Base-by-base conservation (phyloP, 768 basidiomycete genomes). In the Mycena maculata region DNA sequence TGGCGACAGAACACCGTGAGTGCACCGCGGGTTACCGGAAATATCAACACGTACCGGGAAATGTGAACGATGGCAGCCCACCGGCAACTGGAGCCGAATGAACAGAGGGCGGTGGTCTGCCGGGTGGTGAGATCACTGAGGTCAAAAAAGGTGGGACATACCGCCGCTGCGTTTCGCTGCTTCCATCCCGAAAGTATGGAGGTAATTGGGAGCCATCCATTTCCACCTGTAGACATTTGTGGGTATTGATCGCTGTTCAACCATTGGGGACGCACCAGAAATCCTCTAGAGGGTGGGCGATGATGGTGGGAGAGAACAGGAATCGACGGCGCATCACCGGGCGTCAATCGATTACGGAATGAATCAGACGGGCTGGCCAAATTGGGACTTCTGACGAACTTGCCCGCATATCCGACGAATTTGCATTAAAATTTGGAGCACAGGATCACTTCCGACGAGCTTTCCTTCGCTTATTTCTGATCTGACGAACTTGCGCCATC, bases 221-320 rank as follows among this genome's bases (percentile, higher is more conserved):
- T 56, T 25, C 39, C 10, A 47, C 55, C 55, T 45, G 30, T 57
- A n/a, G 9, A 42, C 7, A 47, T 1, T 31, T 58, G 44, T 58
- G 56, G 22, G 5, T 56, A 33, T 36, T 58, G 41, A 36, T 44
- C 12, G 31, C 11, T 31, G 31, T 47, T 47, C 22, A 45, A 28
- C 38, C 41, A 45, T 41, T 44, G 42, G 36, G 56, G 27, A 53
- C 52, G 52, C 33, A 48, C 58, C 25, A 22, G 33, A n/a, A n/a
- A 49, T 15, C 8, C 25, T 10, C n/a, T 28, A 39, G 36, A 49
- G 18, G n/a, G 25, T 15, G 48, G 58, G 41, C 47, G 58, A 48
- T 48, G 57, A 48, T 38, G 57, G 45, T 47, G 57, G 57, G 45
- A 59, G 57, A 59, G 44, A 45, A 45, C 28, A 59, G 48, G 57